Percentiles rank a stretch among this genome's conserved stretches.
Conservation (phyloP, 139 green algal genomes). For the Closterium sp. region DNA sequence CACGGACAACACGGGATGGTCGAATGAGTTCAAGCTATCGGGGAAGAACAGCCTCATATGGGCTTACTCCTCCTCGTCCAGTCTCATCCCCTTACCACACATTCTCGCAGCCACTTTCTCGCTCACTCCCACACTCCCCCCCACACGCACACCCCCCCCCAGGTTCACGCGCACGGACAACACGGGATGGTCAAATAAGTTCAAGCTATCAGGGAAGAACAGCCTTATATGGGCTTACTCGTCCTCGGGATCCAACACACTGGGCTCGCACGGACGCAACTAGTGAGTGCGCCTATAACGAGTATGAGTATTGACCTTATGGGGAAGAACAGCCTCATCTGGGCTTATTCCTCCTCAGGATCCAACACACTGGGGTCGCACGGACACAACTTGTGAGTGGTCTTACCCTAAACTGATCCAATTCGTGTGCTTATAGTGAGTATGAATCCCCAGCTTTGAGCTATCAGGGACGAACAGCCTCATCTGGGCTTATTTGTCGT, state of each 20-base stretch:
- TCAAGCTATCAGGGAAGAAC: neutral
- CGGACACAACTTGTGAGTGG: no score
- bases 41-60: neutral
- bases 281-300: neutral
- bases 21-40: neutral
- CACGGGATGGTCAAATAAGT: neutral
- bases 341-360: neutral
- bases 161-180: neutral
- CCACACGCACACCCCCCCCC: neutral
- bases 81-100: neutral
- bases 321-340: neutral
- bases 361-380: no score
- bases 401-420: no score
- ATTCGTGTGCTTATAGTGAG: no score
- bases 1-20: neutral
- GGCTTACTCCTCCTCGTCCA: neutral
- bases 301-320: no score
- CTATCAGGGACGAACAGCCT: no score
- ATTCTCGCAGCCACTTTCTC: no score
- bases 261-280: neutral
- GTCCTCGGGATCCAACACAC: neutral
- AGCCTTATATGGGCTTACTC: neutral
- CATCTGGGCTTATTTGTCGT: no score
- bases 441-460: no score
- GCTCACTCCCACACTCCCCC: neutral